Evolutionary conservation across 768 basidiomycete genomes (phyloP).

Genomic region (Mycena vulgaris): DNA sequence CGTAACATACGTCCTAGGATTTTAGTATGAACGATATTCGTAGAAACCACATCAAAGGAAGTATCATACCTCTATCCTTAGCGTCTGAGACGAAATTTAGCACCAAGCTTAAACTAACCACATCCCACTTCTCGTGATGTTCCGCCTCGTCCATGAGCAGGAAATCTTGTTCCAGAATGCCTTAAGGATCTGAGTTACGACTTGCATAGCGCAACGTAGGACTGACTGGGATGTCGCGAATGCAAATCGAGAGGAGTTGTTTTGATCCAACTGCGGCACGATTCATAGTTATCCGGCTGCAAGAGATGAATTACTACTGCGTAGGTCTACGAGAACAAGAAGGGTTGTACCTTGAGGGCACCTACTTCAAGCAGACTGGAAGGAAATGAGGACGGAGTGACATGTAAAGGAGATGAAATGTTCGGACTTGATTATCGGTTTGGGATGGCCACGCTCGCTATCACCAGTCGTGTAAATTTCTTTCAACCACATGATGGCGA

Average conservation of each 20-base stretch:
- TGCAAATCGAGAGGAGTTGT: constrained; percentile 86
- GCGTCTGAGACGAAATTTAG: constrained; percentile 90
- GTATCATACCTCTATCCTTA: constrained; percentile 76
- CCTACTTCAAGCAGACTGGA: constrained; percentile 90
- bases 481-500: constrained; percentile 83
- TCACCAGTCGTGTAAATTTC: constrained; percentile 56
- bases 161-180: constrained; percentile 91
- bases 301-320: too few species aligned
- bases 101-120: constrained; percentile 90
- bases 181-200: constrained; percentile 16
- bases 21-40: constrained; percentile 9
- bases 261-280: constrained; percentile 80
- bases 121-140: constrained; percentile 76
- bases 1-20: constrained; percentile 78
- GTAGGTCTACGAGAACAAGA: too few species aligned
- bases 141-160: constrained; percentile 69
- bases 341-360: too few species aligned
- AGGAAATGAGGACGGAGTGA: not conserved
- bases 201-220: too few species aligned
- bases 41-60: not conserved
- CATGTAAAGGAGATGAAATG: not conserved
- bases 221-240: constrained; percentile 76
- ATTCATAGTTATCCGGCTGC: constrained; percentile 85
- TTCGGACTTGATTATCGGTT: constrained; percentile 56
- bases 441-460: constrained; percentile 33